phyloP scores from a whole-genome alignment of 2,329 filamentous ascomycete genomes.

The Sodiomyces alkalinus region DNA sequence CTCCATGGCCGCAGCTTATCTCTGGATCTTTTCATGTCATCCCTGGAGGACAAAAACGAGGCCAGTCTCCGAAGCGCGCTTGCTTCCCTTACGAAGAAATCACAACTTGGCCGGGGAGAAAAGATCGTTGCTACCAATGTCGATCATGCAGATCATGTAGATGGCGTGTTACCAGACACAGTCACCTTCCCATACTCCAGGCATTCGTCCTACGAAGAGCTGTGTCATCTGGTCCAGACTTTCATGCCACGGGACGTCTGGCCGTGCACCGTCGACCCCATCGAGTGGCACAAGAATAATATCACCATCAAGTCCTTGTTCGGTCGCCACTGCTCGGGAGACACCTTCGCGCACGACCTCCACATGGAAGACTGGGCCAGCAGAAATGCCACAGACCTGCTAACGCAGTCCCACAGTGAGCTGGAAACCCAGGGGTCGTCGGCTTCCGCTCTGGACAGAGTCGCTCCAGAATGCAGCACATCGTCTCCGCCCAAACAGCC shows the following conservation, averaged over 20 bases:
- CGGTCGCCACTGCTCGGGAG: constrained; percentile 47
- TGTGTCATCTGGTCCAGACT: constrained; percentile 51
- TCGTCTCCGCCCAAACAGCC: constrained; percentile 1
- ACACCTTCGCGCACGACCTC: constrained; percentile 49
- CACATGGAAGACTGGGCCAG: not conserved
- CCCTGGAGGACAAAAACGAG: constrained; percentile 15
- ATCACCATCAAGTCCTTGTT: constrained; percentile 57
- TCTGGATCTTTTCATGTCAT: constrained; percentile 15
- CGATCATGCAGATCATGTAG: not conserved
- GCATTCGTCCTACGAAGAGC: constrained; percentile 73
- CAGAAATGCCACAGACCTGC: too few relatives aligned
- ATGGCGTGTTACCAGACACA: constrained; percentile 17
- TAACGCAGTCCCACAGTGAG: not conserved
- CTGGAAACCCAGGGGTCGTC: not conserved
- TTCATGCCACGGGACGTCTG: constrained; percentile 65
- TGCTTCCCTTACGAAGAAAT: constrained; percentile 11
- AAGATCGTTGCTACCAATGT: too few relatives aligned
- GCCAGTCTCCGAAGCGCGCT: constrained; percentile 11
- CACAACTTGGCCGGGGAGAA: constrained; percentile 4
- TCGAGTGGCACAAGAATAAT: constrained; percentile 41
- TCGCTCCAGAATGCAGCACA: not conserved
- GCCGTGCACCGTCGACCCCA: constrained; percentile 60
- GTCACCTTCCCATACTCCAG: constrained; percentile 71
- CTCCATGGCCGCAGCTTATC: constrained; percentile 16
- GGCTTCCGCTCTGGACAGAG: constrained; percentile 1